phyloP scores from a whole-genome alignment of 2,329 filamentous ascomycete species.

The Alternaria panax region DNA sequence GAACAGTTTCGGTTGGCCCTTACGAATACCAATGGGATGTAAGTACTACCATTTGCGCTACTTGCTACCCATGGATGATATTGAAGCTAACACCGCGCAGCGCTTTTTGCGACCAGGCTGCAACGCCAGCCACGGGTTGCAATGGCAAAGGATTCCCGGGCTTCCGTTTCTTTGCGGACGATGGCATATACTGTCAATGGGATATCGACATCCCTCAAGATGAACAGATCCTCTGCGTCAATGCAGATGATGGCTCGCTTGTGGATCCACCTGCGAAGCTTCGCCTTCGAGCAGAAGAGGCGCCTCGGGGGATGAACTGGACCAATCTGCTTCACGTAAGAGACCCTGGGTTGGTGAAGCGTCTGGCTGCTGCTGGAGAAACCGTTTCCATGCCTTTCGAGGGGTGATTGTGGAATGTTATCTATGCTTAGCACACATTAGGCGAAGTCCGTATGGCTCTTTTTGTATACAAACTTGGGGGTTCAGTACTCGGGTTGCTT shows the following conservation, averaged over 20 bases:
- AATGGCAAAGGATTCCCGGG: neutral
- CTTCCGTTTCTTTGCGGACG: neutral
- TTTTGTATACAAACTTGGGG: neutral
- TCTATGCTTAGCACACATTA: neutral
- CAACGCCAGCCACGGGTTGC: neutral
- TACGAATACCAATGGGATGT: neutral
- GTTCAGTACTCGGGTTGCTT: neutral
- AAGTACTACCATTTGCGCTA: neutral
- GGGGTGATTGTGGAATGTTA: neutral
- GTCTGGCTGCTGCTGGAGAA: neutral
- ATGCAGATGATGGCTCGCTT: neutral
- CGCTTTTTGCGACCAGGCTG: neutral
- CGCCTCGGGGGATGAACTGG: neutral
- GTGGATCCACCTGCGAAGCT: neutral
- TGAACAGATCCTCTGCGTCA: neutral
- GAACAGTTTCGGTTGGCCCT: neutral
- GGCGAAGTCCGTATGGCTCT: neutral
- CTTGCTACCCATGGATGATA: neutral
- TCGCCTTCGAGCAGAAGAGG: neutral
- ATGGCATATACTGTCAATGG: neutral
- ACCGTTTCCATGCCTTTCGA: neutral
- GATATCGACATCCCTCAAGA: neutral
- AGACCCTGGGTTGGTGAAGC: neutral
- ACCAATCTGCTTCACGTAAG: neutral
- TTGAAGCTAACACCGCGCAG: neutral